Evolutionary conservation across 441 rosid genomes (phyloP).

Genomic region (Corymbia calophylla): DNA sequence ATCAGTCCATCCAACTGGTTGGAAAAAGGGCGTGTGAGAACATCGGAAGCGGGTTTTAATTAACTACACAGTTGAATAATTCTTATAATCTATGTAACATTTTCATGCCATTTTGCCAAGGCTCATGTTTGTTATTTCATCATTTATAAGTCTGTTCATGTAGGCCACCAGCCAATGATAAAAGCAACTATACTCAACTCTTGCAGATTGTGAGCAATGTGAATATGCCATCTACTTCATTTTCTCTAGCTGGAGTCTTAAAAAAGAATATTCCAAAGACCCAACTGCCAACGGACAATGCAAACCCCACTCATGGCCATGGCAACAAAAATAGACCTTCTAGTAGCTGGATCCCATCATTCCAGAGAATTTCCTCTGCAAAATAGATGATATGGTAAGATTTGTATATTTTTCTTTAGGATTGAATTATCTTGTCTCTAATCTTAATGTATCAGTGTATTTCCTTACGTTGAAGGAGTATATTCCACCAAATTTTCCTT

Average conservation of each 20-base stretch:
- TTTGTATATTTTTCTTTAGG: neutral
- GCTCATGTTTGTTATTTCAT: neutral
- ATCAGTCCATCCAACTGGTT: neutral
- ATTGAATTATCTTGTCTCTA: slow-evolving; percentile 16
- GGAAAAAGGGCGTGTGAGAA: neutral
- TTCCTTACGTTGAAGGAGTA: neutral
- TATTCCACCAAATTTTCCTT: neutral
- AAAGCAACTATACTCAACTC: neutral
- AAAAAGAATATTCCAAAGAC: slow-evolving; percentile 41
- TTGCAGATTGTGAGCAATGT: slow-evolving; percentile 35
- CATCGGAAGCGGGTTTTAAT: neutral
- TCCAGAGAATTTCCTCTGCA: slow-evolving; percentile 58
- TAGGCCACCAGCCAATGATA: neutral
- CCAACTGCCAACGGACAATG: slow-evolving; percentile 30
- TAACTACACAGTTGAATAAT: neutral
- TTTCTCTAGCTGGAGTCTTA: slow-evolving; percentile 53
- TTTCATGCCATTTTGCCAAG: neutral
- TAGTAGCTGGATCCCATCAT: slow-evolving; percentile 64
- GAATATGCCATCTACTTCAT: slow-evolving; percentile 54
- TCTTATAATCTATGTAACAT: neutral
- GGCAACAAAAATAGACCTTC: slow-evolving; percentile 42
- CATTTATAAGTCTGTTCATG: neutral
- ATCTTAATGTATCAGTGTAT: slow-evolving; percentile 4
- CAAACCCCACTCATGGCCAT: slow-evolving; percentile 37
- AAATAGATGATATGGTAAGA: slow-evolving; percentile 51